Evolutionary conservation across 305 asterid species (phyloP).

Genomic region (Fraxinus xanthoxyloides): DNA sequence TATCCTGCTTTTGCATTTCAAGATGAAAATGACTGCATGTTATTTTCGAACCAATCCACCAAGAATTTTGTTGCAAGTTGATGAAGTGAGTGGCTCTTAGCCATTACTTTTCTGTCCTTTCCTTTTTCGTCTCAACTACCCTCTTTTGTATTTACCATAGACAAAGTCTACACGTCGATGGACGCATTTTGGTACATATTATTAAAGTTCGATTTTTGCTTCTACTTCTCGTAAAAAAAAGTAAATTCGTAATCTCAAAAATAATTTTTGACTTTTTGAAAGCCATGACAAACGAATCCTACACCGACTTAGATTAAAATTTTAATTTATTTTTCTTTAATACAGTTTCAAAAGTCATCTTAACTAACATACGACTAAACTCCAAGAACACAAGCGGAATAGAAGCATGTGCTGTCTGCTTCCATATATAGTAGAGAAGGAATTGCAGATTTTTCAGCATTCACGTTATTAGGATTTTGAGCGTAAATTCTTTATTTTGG

Average conservation of each 20-base stretch:
- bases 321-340: not conserved
- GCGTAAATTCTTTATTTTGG: not conserved
- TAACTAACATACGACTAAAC: not conserved
- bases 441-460: not conserved
- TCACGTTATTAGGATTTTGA: slow-evolving; percentile 27
- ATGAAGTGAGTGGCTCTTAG: slow-evolving; percentile 40
- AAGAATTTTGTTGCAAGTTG: slow-evolving; percentile 54
- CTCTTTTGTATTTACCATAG: not conserved
- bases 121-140: slow-evolving; percentile 1
- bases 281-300: not conserved
- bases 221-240: no score
- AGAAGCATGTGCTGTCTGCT: not conserved
- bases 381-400: not conserved
- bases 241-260: no score
- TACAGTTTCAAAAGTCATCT: not conserved
- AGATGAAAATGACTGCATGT: slow-evolving; percentile 37
- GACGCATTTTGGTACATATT: not conserved
- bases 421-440: slow-evolving; percentile 16
- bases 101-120: slow-evolving; percentile 41
- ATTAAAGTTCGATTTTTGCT: not conserved
- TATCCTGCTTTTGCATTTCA: slow-evolving; percentile 32
- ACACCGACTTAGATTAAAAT: not conserved
- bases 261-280: not conserved
- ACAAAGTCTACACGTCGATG: slow-evolving; percentile 14
- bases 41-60: slow-evolving; percentile 42